phyloP scores from a whole-genome alignment of 1,139 yeast species.

The Candida labiduridarum region DNA sequence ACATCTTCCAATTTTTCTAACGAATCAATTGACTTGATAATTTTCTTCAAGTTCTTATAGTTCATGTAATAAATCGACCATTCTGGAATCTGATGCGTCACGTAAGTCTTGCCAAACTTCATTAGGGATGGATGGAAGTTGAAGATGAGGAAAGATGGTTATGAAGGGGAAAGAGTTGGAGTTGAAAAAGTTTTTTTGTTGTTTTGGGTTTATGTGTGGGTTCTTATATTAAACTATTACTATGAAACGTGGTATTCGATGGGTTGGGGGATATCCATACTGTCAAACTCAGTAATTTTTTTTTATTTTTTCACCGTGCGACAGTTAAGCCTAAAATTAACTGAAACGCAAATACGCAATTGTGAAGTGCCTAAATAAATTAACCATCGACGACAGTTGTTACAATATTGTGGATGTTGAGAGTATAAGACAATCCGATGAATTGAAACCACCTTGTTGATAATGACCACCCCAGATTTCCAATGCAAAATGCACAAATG shows the following conservation, averaged over 20 bases:
- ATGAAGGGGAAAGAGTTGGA: not conserved
- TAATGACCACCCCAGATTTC: too few species aligned
- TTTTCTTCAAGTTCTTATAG: constrained; percentile 82
- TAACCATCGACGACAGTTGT: too few species aligned
- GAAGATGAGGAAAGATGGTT: not conserved
- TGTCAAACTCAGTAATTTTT: too few species aligned
- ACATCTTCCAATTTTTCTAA: constrained; percentile 37
- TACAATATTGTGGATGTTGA: too few species aligned
- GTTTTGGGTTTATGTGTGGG: not conserved
- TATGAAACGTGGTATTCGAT: not conserved
- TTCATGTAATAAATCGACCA: constrained; percentile 84
- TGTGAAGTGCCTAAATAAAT: too few species aligned
- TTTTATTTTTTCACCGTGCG: not conserved
- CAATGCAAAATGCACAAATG: not conserved
- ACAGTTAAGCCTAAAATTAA: not conserved
- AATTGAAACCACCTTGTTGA: too few species aligned
- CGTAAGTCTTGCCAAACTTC: constrained; percentile 85
- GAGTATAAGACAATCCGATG: too few species aligned
- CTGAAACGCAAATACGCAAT: not conserved
- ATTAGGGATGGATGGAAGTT: constrained; percentile 28
- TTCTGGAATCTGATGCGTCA: constrained; percentile 89
- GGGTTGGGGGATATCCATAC: not conserved
- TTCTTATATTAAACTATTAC: not conserved
- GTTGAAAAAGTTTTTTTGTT: not conserved
- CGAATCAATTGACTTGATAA: constrained; percentile 58